Evolutionary conservation across 495 filamentous ascomycete genomes (phyloP).

Genomic region (Penicillium mononematosum): DNA sequence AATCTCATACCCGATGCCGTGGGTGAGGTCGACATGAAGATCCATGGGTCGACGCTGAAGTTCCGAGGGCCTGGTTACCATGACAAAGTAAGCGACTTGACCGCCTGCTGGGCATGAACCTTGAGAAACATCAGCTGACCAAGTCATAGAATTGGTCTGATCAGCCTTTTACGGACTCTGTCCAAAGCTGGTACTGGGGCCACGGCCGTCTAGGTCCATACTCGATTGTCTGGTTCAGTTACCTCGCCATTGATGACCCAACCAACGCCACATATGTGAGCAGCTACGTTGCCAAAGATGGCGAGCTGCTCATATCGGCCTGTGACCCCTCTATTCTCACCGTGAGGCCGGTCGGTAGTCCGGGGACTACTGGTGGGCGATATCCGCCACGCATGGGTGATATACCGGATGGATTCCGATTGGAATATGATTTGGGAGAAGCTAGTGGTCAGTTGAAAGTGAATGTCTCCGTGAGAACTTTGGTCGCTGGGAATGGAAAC

Average conservation of each 20-base stretch:
- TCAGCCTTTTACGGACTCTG: constrained; percentile 19
- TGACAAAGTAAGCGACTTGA: constrained; percentile 33
- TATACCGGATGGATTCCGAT: constrained; percentile 20
- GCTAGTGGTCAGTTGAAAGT: constrained; percentile 13
- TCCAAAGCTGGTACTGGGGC: constrained; percentile 41
- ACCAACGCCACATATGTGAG: constrained; percentile 30
- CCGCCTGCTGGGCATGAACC: no score
- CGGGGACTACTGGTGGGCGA: constrained; percentile 15
- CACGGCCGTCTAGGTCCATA: constrained; percentile 40
- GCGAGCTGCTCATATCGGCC: constrained; percentile 15
- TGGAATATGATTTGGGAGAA: constrained; percentile 17
- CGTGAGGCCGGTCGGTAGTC: constrained; percentile 18
- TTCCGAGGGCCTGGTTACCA: constrained; percentile 43
- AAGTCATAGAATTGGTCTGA: constrained; percentile 34
- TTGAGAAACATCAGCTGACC: background rate
- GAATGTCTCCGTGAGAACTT: constrained; percentile 20
- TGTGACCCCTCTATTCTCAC: constrained; percentile 19
- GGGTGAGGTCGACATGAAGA: constrained; percentile 28
- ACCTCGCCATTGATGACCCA: constrained; percentile 17
- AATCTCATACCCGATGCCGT: constrained; percentile 35
- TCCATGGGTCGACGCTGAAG: constrained; percentile 25
- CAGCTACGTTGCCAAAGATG: constrained; percentile 33
- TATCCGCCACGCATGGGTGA: constrained; percentile 25
- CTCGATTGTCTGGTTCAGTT: constrained; percentile 44
- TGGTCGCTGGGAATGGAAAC: constrained; percentile 19